These are phyloP conservation scores for Coemansia sp. DNA, from an alignment of 371 early-diverging fungal species.

Conservation along the genomic window DNA sequence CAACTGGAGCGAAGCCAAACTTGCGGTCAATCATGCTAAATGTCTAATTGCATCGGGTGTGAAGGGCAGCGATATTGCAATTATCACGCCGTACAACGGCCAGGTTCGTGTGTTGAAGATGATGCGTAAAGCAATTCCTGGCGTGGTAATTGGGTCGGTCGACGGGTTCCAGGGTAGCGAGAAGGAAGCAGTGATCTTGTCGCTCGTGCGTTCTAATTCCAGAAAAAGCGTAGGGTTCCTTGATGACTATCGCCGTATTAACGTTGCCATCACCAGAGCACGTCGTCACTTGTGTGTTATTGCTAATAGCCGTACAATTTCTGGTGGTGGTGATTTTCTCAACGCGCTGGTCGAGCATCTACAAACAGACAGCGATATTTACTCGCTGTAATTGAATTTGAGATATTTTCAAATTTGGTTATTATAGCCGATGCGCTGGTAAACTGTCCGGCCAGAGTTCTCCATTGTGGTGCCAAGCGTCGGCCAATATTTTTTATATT, in stretches of 20 bases:
- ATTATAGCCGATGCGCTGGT: background rate
- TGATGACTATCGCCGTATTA: constrained; percentile 79
- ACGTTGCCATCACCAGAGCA: constrained; percentile 93
- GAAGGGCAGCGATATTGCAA: constrained; percentile 63
- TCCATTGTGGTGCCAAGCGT: no score
- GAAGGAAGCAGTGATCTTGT: constrained; percentile 86
- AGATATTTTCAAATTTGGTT: background rate
- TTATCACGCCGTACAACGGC: constrained; percentile 83
- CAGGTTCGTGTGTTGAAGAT: constrained; percentile 65
- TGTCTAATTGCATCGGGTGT: constrained; percentile 65
- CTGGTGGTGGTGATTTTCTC: background rate
- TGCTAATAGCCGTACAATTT: constrained; percentile 64
- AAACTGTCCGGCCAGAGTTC: no score
- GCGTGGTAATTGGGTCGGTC: constrained; percentile 80
- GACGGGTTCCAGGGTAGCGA: constrained; percentile 98
- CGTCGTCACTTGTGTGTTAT: constrained; percentile 86
- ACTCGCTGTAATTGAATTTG: background rate
- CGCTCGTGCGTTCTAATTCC: constrained; percentile 84
- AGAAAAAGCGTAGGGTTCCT: constrained; percentile 87
- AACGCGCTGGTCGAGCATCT: constrained; percentile 2
- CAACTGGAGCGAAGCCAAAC: constrained; percentile 74
- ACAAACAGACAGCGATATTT: background rate
- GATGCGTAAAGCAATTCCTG: constrained; percentile 50
- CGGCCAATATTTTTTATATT: no score
- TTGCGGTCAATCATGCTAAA: constrained; percentile 64